Percentiles rank a stretch among this genome's conserved stretches.
These are phyloP conservation scores for Lotus japonicus DNA, from an alignment of 306 rosid species.

Conservation along the genomic window DNA sequence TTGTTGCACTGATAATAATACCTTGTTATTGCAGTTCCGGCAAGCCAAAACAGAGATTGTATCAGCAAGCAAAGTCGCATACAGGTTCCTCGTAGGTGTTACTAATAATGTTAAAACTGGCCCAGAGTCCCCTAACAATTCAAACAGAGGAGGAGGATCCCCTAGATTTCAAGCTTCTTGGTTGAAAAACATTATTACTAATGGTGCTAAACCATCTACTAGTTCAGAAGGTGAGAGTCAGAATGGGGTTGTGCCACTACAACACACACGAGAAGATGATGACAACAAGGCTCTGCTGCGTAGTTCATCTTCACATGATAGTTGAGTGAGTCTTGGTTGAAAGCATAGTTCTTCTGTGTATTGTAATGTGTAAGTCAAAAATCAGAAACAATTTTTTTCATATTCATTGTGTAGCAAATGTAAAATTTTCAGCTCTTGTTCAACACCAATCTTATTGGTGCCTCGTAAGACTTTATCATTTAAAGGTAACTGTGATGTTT, in stretches of 20 bases:
- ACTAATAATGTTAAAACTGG: conserved; percentile 47
- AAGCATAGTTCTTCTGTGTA: conserved; percentile 29
- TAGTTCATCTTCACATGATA: conserved; percentile 30
- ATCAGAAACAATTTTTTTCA: conserved; percentile 27
- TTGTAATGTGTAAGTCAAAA: conserved; percentile 29
- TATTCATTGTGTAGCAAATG: conserved; percentile 50
- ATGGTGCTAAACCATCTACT: conserved; percentile 82
- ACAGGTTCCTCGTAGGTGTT: conserved; percentile 71
- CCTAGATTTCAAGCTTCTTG: conserved; percentile 78
- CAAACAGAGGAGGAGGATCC: conserved; percentile 48
- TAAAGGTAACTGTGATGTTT: conserved; percentile 9
- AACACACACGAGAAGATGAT: conserved; percentile 32
- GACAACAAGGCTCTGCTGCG: conserved; percentile 26
- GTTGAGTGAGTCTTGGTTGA: conserved; percentile 30
- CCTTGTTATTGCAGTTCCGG: conserved; percentile 60
- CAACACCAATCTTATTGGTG: conserved; percentile 33
- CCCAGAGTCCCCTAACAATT: conserved; percentile 53
- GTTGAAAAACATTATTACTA: conserved; percentile 72
- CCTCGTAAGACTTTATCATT: conserved; percentile 25
- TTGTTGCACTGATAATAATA: conserved; percentile 1
- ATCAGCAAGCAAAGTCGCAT: conserved; percentile 93
- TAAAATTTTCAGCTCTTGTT: conserved; percentile 43
- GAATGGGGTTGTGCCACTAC: conserved; percentile 33
- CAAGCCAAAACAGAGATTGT: conserved; percentile 95
- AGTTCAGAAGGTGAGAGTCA: conserved; percentile 61